These are phyloP conservation scores for Boletus sensibilis DNA, from an alignment of 768 basidiomycete genomes.

Conservation along the genomic window DNA sequence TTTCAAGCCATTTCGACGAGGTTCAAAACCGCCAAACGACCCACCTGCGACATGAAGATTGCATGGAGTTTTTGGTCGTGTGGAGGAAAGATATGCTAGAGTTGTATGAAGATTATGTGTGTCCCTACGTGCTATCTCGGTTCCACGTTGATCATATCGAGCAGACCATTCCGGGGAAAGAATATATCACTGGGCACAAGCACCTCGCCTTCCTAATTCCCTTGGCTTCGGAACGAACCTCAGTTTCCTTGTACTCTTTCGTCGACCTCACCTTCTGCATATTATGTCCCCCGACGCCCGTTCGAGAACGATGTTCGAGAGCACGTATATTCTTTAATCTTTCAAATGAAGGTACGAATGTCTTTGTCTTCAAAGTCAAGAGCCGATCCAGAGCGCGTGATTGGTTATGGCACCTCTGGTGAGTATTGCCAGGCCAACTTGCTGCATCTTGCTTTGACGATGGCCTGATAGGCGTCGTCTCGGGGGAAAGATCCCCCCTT, in stretches of 20 bases:
- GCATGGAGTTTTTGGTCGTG: constrained; percentile 82
- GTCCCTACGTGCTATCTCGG: constrained; percentile 24
- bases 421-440: constrained; percentile 7
- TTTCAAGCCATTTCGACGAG: constrained; percentile 63
- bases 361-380: constrained; percentile 84
- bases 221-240: constrained; percentile 57
- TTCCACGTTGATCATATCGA: constrained; percentile 6
- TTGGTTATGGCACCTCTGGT: constrained; percentile 92
- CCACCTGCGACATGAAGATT: constrained; percentile 60
- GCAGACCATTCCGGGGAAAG: constrained; percentile 64
- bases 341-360: constrained; percentile 66
- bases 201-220: constrained; percentile 79
- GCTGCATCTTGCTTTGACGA: neutral
- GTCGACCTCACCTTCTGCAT: constrained; percentile 83
- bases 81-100: constrained; percentile 81
- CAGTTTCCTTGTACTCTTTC: constrained; percentile 83
- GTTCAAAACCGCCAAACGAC: constrained; percentile 60
- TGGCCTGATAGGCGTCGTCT: constrained; percentile 55
- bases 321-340: constrained; percentile 50
- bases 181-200: constrained; percentile 69
- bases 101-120: constrained; percentile 81
- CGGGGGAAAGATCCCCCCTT: constrained; percentile 67
- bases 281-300: constrained; percentile 57
- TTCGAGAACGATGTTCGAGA: constrained; percentile 38
- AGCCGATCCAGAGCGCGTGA: constrained; percentile 77